These are phyloP conservation scores for Sphaerosporella brunnea DNA, from an alignment of 495 filamentous ascomycete species.

Conservation along the genomic window DNA sequence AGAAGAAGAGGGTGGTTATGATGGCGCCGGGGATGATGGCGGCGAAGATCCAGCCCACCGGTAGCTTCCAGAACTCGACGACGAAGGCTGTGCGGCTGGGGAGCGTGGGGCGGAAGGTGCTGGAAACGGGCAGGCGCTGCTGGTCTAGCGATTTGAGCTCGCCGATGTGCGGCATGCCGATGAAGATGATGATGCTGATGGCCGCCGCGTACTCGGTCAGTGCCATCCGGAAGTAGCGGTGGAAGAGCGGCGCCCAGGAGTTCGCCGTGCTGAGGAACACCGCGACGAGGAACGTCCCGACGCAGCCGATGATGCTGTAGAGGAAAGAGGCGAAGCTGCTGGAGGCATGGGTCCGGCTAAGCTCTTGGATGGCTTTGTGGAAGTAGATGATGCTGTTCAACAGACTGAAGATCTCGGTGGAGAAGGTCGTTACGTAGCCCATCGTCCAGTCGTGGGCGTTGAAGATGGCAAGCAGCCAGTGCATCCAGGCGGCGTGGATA, in stretches of 20 bases:
- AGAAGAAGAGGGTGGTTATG: slow-evolving; percentile 55
- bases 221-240: slow-evolving; percentile 47
- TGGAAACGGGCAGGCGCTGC: slow-evolving; percentile 41
- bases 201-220: slow-evolving; percentile 53
- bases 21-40: slow-evolving; percentile 48
- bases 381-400: slow-evolving; percentile 61
- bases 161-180: slow-evolving; percentile 48
- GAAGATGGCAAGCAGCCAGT: slow-evolving; percentile 49
- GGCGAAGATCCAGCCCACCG: slow-evolving; percentile 43
- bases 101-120: slow-evolving; percentile 40
- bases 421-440: slow-evolving; percentile 57
- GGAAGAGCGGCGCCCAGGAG: slow-evolving; percentile 43
- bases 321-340: slow-evolving; percentile 52
- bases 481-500: slow-evolving; percentile 54
- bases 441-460: slow-evolving; percentile 66
- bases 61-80: slow-evolving; percentile 48
- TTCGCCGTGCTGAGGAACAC: slow-evolving; percentile 47
- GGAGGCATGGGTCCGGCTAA: slow-evolving; percentile 40
- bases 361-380: slow-evolving; percentile 54
- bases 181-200: slow-evolving; percentile 52
- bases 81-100: slow-evolving; percentile 43
- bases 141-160: slow-evolving; percentile 45
- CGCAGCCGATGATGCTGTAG: slow-evolving; percentile 49
- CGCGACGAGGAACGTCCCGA: slow-evolving; percentile 54
- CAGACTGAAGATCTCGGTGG: slow-evolving; percentile 52